Evolutionary conservation across 1,139 yeast genomes (phyloP).

Genomic region (Ogataea hybrid): DNA sequence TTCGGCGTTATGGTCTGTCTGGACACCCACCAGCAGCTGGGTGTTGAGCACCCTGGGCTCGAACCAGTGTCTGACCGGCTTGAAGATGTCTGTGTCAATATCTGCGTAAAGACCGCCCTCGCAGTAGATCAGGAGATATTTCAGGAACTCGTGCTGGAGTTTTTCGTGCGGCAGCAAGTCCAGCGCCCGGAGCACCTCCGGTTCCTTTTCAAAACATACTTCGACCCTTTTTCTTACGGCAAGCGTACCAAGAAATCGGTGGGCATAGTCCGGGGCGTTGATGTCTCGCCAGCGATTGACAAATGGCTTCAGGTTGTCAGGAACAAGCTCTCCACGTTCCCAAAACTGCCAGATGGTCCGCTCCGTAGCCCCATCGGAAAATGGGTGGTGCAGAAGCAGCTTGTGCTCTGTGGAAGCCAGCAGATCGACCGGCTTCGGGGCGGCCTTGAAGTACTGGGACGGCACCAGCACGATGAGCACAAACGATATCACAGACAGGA

Average conservation of each 20-base stretch:
- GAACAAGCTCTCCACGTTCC: conserved; percentile 42
- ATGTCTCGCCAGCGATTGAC: conserved; percentile 37
- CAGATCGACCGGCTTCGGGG: background rate
- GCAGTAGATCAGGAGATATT: conserved; percentile 59
- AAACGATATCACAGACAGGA: background rate
- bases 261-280: conserved; percentile 49
- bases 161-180: conserved; percentile 39
- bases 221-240: conserved; percentile 51
- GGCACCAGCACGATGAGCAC: background rate
- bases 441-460: background rate
- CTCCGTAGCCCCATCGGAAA: background rate
- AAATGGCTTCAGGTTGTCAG: conserved; percentile 29
- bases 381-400: background rate
- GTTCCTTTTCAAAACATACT: conserved; percentile 48
- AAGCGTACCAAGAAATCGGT: conserved; percentile 46
- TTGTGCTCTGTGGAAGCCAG: background rate
- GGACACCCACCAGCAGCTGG: too few species aligned
- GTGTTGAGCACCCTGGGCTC: too few species aligned
- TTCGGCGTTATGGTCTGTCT: too few species aligned
- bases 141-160: conserved; percentile 59
- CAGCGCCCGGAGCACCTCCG: conserved; percentile 57
- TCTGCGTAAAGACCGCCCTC: conserved; percentile 72
- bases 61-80: too few species aligned
- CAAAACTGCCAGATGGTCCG: conserved; percentile 82
- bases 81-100: too few species aligned